Evolutionary conservation across 768 basidiomycete species (phyloP).

Genomic region (Serendipita sp.): DNA sequence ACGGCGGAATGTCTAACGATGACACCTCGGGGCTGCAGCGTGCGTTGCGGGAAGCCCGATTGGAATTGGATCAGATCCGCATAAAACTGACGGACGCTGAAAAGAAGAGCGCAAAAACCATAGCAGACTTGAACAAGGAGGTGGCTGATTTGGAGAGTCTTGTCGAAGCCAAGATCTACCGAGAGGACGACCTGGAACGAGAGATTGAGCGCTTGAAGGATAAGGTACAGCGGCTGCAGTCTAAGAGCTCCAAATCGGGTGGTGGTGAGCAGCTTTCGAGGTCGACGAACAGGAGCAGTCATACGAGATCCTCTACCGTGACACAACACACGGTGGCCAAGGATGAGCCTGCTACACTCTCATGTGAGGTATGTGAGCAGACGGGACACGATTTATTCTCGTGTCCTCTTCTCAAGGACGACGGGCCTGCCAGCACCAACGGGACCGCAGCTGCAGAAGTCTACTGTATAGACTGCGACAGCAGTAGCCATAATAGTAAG

Average conservation of each 20-base stretch:
- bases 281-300: not conserved
- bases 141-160: conserved; percentile 83
- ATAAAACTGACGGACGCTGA: conserved; percentile 56
- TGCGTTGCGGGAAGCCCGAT: conserved; percentile 4
- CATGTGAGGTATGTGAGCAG: conserved; percentile 78
- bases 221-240: conserved; percentile 27
- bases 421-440: conserved; percentile 21
- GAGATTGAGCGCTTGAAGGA: conserved; percentile 66
- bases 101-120: conserved; percentile 54
- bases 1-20: not conserved
- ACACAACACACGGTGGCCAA: not conserved
- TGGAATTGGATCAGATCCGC: conserved; percentile 25
- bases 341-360: conserved; percentile 10
- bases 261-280: not conserved
- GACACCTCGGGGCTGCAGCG: not conserved
- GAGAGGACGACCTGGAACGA: conserved; percentile 81
- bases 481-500: not conserved
- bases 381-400: conserved; percentile 77
- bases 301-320: not conserved
- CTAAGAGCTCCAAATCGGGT: conserved; percentile 3
- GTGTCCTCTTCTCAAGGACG: conserved; percentile 58
- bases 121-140: conserved; percentile 80
- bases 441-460: not conserved
- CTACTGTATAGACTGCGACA: conserved; percentile 5
- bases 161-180: conserved; percentile 92